These are phyloP conservation scores for Zarea fungicola DNA, from an alignment of 2,329 filamentous ascomycete genomes.

Conservation along the genomic window DNA sequence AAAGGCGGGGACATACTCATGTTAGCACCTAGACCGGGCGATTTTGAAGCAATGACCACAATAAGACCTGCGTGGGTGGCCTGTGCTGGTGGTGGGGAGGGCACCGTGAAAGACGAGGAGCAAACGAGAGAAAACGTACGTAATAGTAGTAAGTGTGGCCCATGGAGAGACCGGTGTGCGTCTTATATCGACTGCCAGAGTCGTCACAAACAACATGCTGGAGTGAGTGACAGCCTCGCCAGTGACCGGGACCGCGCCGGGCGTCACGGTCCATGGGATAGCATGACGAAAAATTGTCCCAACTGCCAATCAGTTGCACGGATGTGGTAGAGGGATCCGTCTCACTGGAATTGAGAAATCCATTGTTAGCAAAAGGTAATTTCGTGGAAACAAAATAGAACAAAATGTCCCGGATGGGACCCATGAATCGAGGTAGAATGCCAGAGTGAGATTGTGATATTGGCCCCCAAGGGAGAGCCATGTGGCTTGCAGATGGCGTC, in stretches of 20 bases:
- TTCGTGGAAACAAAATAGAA: slow-evolving; percentile 18
- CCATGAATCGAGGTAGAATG: neutral
- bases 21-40: neutral
- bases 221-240: slow-evolving; percentile 85
- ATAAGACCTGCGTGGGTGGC: slow-evolving; percentile 8
- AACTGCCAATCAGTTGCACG: slow-evolving; percentile 82
- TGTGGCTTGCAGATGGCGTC: slow-evolving; percentile 7
- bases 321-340: slow-evolving; percentile 57
- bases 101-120: slow-evolving; percentile 12
- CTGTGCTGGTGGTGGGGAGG: neutral
- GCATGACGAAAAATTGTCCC: slow-evolving; percentile 83
- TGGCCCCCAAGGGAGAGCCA: slow-evolving; percentile 4
- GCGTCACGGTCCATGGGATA: slow-evolving; percentile 79
- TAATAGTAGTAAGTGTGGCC: slow-evolving; percentile 95
- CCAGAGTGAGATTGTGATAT: neutral
- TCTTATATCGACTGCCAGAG: slow-evolving; percentile 42
- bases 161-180: slow-evolving; percentile 82
- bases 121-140: slow-evolving; percentile 47
- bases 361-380: slow-evolving; percentile 12
- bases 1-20: slow-evolving; percentile 11
- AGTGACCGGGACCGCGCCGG: slow-evolving; percentile 68
- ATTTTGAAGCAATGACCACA: slow-evolving; percentile 3
- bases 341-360: slow-evolving; percentile 39
- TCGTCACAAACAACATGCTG: slow-evolving; percentile 81
- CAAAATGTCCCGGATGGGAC: slow-evolving; percentile 13